Percentiles rank a stretch among this genome's conserved stretches.
phyloP scores from a whole-genome alignment of 306 rosid species.

The Spatholobus suberectus region DNA sequence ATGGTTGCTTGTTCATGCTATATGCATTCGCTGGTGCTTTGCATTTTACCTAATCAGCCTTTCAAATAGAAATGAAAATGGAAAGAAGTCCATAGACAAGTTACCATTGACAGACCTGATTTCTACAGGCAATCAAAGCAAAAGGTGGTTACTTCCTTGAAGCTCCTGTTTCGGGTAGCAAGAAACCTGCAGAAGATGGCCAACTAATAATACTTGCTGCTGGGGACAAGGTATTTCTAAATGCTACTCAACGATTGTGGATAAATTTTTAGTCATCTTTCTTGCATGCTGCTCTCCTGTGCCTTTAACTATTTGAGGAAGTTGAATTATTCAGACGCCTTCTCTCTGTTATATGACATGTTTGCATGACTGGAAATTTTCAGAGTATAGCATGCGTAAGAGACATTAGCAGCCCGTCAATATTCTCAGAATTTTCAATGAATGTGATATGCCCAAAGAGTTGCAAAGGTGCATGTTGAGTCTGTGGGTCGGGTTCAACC shows the following conservation, averaged over 20 bases:
- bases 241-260: neutral
- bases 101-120: slow-evolving; percentile 35
- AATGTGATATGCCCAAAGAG: too few relatives aligned
- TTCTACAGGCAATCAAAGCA: slow-evolving; percentile 64
- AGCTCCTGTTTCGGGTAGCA: slow-evolving; percentile 99
- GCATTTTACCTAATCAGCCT: neutral
- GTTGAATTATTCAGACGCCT: slow-evolving; percentile 3
- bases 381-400: slow-evolving; percentile 14
- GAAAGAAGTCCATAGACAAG: slow-evolving; percentile 5
- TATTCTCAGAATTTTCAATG: neutral
- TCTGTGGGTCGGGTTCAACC: too few relatives aligned
- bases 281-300: slow-evolving; percentile 8
- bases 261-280: slow-evolving; percentile 21
- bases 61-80: slow-evolving; percentile 13
- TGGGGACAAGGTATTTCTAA: slow-evolving; percentile 68
- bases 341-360: neutral
- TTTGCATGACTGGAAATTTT: slow-evolving; percentile 2
- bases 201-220: slow-evolving; percentile 89
- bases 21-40: slow-evolving; percentile 31
- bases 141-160: slow-evolving; percentile 77
- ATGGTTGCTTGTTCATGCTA: slow-evolving; percentile 10
- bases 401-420: neutral
- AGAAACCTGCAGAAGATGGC: slow-evolving; percentile 99
- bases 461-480: too few relatives aligned
- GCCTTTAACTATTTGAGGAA: slow-evolving; percentile 24